Evolutionary conservation across 345 rosid species (phyloP), one percentile per base, ranked within the genome.

Genomic region (Geranium brycei): DNA sequence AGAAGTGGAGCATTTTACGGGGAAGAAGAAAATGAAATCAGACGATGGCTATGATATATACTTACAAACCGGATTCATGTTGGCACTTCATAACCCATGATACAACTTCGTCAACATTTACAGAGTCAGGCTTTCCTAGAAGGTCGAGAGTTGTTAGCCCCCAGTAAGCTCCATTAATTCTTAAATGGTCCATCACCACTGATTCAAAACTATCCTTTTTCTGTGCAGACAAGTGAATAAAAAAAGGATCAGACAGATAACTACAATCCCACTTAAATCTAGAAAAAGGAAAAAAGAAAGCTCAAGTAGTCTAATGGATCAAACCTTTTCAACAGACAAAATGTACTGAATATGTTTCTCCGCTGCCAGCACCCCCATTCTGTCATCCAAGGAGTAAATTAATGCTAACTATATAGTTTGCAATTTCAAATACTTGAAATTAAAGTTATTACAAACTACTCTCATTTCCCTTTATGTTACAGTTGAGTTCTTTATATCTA

Each of bases 131-230:
- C 81, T 87, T 89, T 56, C 87, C 95, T 38, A 87, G 76, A 70
- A 92, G 77, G 69, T 82, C 95, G 16, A 93, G 74, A 61, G 97
- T 74, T 47, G 85, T 78, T 66, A 93, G 75, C 69, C 97, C 99
- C 97, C 99, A 93, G 64, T 90, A 87, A 1, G 83, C 97, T 63
- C 97, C 97, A 65, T 80, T 90, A 86, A 90, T 68, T 82, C 91
- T 80, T 35, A 93, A 79, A 83, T 87, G 91, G 58, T 90, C 99
- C 99, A 87, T 85, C 65, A 93, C 88, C 57, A 87, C 93, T 40
- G 91, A 86, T 76, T 86, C 87, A 70, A 90, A 82, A 75, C 86
- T 84, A 62, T 87, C 97, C 59, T 86, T 90, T 64, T 72, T 86
- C 95, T 90, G 68, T 32, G 53, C 53, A 70, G 12, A 13, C 15